A percentile compares a stretch with the other conserved stretches of the same genome.
Conservation (phyloP, 2,329 filamentous ascomycete genomes). For the Calonectria honghensis region DNA sequence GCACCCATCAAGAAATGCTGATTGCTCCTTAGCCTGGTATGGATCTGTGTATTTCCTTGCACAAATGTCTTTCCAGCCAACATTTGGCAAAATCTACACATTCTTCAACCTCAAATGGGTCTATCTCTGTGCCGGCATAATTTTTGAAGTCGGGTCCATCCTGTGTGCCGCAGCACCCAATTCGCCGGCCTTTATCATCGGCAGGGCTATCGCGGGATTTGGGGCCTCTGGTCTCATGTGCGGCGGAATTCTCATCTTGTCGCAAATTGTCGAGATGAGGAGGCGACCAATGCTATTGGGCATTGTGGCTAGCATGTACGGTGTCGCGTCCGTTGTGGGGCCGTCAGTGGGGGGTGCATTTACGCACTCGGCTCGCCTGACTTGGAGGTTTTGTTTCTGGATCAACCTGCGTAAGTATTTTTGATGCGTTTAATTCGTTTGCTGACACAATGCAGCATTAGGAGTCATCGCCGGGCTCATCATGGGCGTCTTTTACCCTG, state of each 20-base stretch:
- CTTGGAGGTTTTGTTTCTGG: conserved; percentile 53
- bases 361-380: conserved; percentile 46
- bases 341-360: conserved; percentile 49
- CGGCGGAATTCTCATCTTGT: conserved; percentile 43
- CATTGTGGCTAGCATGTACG: conserved; percentile 50
- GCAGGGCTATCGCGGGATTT: conserved; percentile 61
- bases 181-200: conserved; percentile 61
- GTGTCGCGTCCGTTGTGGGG: conserved; percentile 45
- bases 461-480: conserved; percentile 40
- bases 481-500: conserved; percentile 39
- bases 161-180: conserved; percentile 56
- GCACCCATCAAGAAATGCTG: background rate
- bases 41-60: conserved; percentile 55
- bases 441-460: conserved; percentile 31
- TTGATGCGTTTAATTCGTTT: background rate
- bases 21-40: conserved; percentile 56
- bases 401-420: conserved; percentile 47
- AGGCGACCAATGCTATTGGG: conserved; percentile 43
- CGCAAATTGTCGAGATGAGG: conserved; percentile 43
- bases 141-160: conserved; percentile 55
- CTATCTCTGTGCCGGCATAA: conserved; percentile 48
- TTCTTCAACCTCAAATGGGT: conserved; percentile 58
- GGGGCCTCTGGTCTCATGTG: conserved; percentile 52
- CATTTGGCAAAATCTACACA: conserved; percentile 59
- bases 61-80: conserved; percentile 52